Conservation (phyloP, 169 alveolate species). For the Eimeria necatrix region DNA sequence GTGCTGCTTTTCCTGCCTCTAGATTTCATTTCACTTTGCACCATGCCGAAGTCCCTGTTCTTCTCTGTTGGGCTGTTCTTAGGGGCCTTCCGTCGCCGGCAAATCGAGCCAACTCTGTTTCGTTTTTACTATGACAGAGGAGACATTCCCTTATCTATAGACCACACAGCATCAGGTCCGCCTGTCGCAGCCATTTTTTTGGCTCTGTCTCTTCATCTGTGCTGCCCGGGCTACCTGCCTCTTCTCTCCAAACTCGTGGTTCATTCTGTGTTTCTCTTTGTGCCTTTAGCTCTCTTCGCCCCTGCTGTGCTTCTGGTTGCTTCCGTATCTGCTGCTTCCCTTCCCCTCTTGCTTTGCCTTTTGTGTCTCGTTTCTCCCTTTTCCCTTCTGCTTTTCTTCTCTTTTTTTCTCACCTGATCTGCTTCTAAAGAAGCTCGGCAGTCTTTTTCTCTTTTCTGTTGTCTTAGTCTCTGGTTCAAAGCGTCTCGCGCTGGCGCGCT, state of each 20-base stretch:
- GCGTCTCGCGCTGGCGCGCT: background rate
- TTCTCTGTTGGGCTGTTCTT: background rate
- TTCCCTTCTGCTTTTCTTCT: background rate
- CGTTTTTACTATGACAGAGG: slow-evolving; percentile 96
- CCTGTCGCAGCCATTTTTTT: background rate
- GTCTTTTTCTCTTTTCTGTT: background rate
- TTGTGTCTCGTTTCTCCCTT: background rate
- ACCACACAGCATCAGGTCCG: slow-evolving; percentile 76
- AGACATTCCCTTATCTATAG: slow-evolving; percentile 94
- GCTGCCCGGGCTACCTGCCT: background rate
- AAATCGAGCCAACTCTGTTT: slow-evolving; percentile 90
- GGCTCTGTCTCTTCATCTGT: background rate
- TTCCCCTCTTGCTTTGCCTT: background rate
- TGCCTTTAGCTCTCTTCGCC: background rate
- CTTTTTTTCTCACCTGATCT: background rate
- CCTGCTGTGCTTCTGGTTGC: background rate
- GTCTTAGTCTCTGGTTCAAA: background rate
- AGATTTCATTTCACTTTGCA: background rate
- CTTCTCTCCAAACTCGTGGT: background rate
- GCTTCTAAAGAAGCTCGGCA: background rate
- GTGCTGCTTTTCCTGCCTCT: background rate
- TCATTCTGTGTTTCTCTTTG: background rate
- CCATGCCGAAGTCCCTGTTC: background rate
- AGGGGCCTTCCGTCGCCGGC: slow-evolving; percentile 59
- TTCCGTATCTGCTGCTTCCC: background rate